Evolutionary conservation across 495 filamentous ascomycete genomes (phyloP).

Genomic region (Aspergillus wentii): DNA sequence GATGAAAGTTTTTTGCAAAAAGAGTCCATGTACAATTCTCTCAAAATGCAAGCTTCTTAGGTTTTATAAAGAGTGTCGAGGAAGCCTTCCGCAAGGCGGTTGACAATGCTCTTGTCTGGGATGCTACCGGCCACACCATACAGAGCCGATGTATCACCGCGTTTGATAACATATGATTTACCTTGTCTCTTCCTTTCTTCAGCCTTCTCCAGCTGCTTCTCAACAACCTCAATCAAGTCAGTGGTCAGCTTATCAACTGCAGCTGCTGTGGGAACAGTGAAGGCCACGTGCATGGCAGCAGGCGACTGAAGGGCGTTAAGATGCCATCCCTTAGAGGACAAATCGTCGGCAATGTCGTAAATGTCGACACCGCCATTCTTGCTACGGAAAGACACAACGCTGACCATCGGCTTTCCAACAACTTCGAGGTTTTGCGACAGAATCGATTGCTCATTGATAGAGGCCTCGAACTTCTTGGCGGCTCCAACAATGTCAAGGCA

Average conservation of each 20-base stretch:
- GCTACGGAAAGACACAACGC: slow-evolving; percentile 82
- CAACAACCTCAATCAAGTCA: slow-evolving; percentile 75
- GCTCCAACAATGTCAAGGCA: slow-evolving; percentile 86
- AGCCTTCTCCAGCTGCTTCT: slow-evolving; percentile 67
- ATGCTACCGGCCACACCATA: slow-evolving; percentile 95
- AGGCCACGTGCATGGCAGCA: slow-evolving; percentile 93
- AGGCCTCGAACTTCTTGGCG: slow-evolving; percentile 73
- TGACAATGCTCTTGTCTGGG: slow-evolving; percentile 92
- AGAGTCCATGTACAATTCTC: neutral
- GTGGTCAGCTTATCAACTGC: slow-evolving; percentile 69
- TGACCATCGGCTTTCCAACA: slow-evolving; percentile 81
- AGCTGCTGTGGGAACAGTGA: slow-evolving; percentile 81
- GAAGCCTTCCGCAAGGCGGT: slow-evolving; percentile 84
- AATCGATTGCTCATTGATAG: slow-evolving; percentile 60
- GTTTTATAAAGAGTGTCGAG: slow-evolving; percentile 96
- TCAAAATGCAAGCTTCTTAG: slow-evolving; percentile 30
- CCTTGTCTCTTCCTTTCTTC: slow-evolving; percentile 72
- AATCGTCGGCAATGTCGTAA: slow-evolving; percentile 83
- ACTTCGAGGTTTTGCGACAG: slow-evolving; percentile 70
- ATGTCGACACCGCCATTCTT: slow-evolving; percentile 63
- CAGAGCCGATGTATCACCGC: slow-evolving; percentile 73
- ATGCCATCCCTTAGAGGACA: slow-evolving; percentile 86
- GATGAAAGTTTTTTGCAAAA: neutral
- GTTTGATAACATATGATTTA: slow-evolving; percentile 39
- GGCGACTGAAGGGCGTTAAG: slow-evolving; percentile 90